Evolutionary conservation across 2,329 filamentous ascomycete genomes (phyloP).

Genomic region (Penicillium sp.): DNA sequence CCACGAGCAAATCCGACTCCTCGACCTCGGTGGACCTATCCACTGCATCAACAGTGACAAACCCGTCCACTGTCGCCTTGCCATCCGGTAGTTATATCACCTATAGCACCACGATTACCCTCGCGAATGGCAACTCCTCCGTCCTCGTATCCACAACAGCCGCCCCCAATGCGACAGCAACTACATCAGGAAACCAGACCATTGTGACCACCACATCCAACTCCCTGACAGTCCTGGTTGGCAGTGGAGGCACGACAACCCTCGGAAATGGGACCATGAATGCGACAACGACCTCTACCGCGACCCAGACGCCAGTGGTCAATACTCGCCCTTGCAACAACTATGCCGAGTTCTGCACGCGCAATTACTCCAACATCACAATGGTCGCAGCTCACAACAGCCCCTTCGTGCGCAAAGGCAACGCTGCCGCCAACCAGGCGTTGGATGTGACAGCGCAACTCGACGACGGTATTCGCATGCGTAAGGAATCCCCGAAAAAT

Average conservation of each 20-base stretch:
- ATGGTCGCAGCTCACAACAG: conserved; percentile 79
- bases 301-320: conserved; percentile 47
- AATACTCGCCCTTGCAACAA: conserved; percentile 82
- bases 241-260: conserved; percentile 44
- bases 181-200: conserved; percentile 30
- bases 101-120: conserved; percentile 39
- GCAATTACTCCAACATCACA: conserved; percentile 80
- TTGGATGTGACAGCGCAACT: conserved; percentile 70
- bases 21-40: conserved; percentile 15
- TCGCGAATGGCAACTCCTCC: conserved; percentile 22
- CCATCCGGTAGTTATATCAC: conserved; percentile 45
- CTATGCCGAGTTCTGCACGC: conserved; percentile 72
- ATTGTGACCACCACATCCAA: conserved; percentile 36
- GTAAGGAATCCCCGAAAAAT: conserved; percentile 37
- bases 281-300: conserved; percentile 50
- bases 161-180: conserved; percentile 32
- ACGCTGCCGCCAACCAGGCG: conserved; percentile 74
- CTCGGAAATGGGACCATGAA: conserved; percentile 49
- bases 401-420: conserved; percentile 70
- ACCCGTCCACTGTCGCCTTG: conserved; percentile 29
- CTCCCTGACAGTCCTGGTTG: conserved; percentile 44
- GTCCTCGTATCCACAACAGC: conserved; percentile 28
- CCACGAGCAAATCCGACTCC: conserved; percentile 12
- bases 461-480: conserved; percentile 68
- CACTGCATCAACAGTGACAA: conserved; percentile 23